phyloP scores from a whole-genome alignment of 2,329 filamentous ascomycete genomes.

The Paecilomyces formosus region DNA sequence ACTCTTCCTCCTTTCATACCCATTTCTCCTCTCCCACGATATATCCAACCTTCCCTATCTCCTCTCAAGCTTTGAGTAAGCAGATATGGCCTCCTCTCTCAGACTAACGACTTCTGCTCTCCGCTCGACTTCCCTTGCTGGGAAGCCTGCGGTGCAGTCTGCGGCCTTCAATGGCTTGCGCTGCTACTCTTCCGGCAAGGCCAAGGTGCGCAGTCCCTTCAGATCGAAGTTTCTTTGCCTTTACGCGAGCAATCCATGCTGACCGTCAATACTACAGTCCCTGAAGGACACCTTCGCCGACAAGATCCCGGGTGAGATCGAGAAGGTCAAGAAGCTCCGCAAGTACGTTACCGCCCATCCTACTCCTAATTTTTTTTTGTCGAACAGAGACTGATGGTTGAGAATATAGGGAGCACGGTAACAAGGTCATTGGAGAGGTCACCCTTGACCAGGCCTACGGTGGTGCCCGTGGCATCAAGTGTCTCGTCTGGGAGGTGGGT shows the following conservation, averaged over 20 bases:
- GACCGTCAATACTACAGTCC: slow-evolving; percentile 52
- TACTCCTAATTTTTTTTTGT: neutral
- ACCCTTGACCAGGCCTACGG: slow-evolving; percentile 99
- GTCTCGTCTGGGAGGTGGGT: slow-evolving; percentile 84
- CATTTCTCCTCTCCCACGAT: slow-evolving; percentile 20
- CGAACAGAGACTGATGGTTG: neutral
- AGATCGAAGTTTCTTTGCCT: neutral
- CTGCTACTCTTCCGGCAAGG: slow-evolving; percentile 84
- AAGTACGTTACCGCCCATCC: slow-evolving; percentile 58
- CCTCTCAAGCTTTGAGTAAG: slow-evolving; percentile 20
- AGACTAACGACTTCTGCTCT: slow-evolving; percentile 76
- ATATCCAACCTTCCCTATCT: slow-evolving; percentile 21
- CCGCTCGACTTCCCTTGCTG: slow-evolving; percentile 63
- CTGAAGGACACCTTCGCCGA: slow-evolving; percentile 98
- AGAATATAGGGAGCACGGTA: slow-evolving; percentile 72
- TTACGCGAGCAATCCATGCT: slow-evolving; percentile 4
- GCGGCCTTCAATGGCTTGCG: slow-evolving; percentile 75
- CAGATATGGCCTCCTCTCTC: slow-evolving; percentile 74
- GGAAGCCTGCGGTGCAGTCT: slow-evolving; percentile 60
- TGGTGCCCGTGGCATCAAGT: slow-evolving; percentile 98
- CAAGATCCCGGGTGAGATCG: slow-evolving; percentile 89
- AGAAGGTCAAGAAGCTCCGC: slow-evolving; percentile 97
- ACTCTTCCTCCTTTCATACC: slow-evolving; percentile 8
- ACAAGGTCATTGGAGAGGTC: slow-evolving; percentile 93
- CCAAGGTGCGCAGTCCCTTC: slow-evolving; percentile 55